These are phyloP conservation scores for Kwoniella shandongensis DNA, from an alignment of 768 basidiomycete species.

Conservation along the genomic window DNA sequence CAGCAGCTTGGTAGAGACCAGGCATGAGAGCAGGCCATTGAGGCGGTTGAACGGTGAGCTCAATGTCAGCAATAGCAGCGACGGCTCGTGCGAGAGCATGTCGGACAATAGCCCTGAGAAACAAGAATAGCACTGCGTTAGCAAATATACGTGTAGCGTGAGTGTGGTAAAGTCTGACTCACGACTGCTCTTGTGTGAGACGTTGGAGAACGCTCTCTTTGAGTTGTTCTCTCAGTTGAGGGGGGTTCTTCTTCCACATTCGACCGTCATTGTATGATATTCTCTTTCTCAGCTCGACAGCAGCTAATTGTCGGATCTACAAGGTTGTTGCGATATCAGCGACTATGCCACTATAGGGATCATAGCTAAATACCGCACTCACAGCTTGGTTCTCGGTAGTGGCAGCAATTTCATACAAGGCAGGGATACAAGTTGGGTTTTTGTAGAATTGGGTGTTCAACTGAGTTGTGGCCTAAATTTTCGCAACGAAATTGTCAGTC, in stretches of 20 bases:
- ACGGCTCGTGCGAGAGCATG: conserved; percentile 90
- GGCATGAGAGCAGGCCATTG: conserved; percentile 83
- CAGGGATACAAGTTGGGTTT: conserved; percentile 83
- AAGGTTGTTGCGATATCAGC: no score
- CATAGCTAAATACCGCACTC: no score
- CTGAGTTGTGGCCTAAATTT: conserved; percentile 75
- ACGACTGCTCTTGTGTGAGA: conserved; percentile 77
- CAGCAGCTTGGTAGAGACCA: conserved; percentile 76
- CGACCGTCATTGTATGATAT: conserved; percentile 73
- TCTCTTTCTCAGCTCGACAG: conserved; percentile 94
- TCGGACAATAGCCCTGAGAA: conserved; percentile 75
- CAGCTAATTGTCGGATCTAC: conserved; percentile 93
- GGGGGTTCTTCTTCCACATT: conserved; percentile 73
- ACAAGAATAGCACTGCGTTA: neutral
- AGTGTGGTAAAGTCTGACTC: conserved; percentile 43
- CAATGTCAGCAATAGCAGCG: conserved; percentile 85
- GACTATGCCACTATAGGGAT: no score
- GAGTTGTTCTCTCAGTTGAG: conserved; percentile 72
- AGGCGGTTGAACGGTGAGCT: conserved; percentile 59
- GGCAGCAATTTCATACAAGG: conserved; percentile 80
- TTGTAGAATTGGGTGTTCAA: conserved; percentile 93
- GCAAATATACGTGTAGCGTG: conserved; percentile 4
- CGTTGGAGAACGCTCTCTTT: conserved; percentile 78
- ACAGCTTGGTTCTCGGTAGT: conserved; percentile 81
- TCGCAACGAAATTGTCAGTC: conserved; percentile 12